These are phyloP conservation scores for Epicoccum nigrum DNA, from an alignment of 2,329 filamentous ascomycete species.

Conservation along the genomic window DNA sequence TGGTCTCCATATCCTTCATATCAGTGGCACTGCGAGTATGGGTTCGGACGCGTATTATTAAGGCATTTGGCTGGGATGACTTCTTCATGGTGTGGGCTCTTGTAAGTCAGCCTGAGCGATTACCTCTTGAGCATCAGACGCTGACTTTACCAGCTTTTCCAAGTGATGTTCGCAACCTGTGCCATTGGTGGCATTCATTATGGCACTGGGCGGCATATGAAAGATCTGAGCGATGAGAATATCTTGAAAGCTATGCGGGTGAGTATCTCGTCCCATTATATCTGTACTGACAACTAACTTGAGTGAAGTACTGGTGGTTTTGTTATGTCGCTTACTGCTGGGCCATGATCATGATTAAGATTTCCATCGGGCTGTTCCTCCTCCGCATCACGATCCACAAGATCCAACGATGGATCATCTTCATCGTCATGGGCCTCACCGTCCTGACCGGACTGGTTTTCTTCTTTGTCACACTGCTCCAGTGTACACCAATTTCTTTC, in stretches of 20 bases:
- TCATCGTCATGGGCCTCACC: constrained; percentile 42
- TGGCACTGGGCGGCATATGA: constrained; percentile 43
- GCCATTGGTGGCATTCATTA: constrained; percentile 40
- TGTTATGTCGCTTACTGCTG: constrained; percentile 44
- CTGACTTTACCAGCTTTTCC: constrained; percentile 23
- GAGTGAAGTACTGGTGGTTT: constrained; percentile 42
- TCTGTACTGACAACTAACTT: neutral
- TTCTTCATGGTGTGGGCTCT: constrained; percentile 41
- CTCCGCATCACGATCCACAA: constrained; percentile 40
- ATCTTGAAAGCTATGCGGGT: constrained; percentile 40
- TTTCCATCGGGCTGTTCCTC: constrained; percentile 44
- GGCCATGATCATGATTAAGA: constrained; percentile 42
- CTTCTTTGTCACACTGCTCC: constrained; percentile 58
- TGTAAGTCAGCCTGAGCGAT: constrained; percentile 18
- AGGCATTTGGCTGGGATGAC: constrained; percentile 47
- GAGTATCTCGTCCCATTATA: constrained; percentile 7
- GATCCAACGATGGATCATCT: constrained; percentile 46
- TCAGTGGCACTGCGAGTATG: constrained; percentile 49
- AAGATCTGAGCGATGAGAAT: constrained; percentile 26
- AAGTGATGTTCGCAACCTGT: constrained; percentile 41
- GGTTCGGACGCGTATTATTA: constrained; percentile 50
- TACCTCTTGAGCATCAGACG: neutral
- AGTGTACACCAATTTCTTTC: constrained; percentile 57
- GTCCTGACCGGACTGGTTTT: constrained; percentile 48
- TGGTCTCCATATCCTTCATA: constrained; percentile 50